These are phyloP conservation scores for Capsella bursapastoris DNA, from an alignment of 345 rosid species.

Conservation along the genomic window DNA sequence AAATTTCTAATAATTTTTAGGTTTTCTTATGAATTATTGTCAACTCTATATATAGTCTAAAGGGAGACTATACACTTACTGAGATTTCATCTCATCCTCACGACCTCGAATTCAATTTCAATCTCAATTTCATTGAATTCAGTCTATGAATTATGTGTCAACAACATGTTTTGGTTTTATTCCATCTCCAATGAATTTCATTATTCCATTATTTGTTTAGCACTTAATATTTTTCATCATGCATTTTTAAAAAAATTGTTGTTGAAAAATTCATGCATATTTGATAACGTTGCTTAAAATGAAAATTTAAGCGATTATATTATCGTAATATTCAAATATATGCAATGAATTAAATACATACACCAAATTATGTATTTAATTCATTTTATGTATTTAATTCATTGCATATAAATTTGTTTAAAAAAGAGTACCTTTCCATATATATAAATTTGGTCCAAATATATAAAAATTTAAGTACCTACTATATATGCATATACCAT, in stretches of 20 bases:
- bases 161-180: background rate
- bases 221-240: constrained; percentile 7
- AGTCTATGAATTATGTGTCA: background rate
- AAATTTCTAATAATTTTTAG: background rate
- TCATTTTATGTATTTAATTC: too few relatives aligned
- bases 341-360: background rate
- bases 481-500: background rate
- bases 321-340: too few relatives aligned
- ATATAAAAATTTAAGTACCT: constrained; percentile 7
- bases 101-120: constrained; percentile 10
- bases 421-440: too few relatives aligned
- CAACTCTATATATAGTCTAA: background rate
- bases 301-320: background rate
- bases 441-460: background rate
- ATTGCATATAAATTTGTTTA: too few relatives aligned
- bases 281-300: constrained; percentile 12
- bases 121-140: background rate
- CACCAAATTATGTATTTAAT: background rate
- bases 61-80: background rate
- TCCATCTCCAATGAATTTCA: background rate
- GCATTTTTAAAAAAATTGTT: background rate
- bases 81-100: background rate
- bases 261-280: background rate
- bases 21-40: background rate
- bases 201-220: background rate